These are phyloP conservation scores for Blumeria hordei DNA, from an alignment of 2,329 filamentous ascomycete species.

Conservation along the genomic window DNA sequence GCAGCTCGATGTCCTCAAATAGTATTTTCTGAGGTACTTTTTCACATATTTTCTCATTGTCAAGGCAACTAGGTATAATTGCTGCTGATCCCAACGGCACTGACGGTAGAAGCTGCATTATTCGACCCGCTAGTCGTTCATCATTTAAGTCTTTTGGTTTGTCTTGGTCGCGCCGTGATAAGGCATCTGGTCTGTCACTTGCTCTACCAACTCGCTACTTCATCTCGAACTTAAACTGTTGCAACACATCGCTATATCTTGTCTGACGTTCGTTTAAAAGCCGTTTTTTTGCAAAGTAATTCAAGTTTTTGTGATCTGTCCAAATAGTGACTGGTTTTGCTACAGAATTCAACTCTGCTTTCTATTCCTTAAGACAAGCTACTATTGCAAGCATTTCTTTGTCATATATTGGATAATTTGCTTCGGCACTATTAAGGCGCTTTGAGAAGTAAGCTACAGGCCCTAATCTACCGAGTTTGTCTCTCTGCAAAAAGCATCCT, in stretches of 20 bases:
- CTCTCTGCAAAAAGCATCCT: neutral
- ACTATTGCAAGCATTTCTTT: constrained; percentile 1
- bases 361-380: neutral
- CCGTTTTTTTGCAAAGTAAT: neutral
- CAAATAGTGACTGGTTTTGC: neutral
- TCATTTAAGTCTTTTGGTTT: neutral
- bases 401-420: neutral
- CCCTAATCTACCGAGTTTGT: neutral
- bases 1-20: neutral
- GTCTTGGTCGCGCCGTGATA: too few species aligned
- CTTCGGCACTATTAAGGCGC: neutral
- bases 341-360: neutral
- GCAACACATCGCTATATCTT: too few species aligned
- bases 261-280: neutral
- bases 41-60: too few species aligned
- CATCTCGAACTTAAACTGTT: too few species aligned
- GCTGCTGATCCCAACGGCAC: neutral
- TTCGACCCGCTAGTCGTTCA: neutral
- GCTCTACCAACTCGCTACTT: too few species aligned
- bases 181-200: too few species aligned
- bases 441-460: neutral
- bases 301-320: neutral
- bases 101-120: neutral
- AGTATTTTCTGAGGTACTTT: neutral
- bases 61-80: too few species aligned